phyloP scores from a whole-genome alignment of 441 rosid genomes.

The Hura crepitans region DNA sequence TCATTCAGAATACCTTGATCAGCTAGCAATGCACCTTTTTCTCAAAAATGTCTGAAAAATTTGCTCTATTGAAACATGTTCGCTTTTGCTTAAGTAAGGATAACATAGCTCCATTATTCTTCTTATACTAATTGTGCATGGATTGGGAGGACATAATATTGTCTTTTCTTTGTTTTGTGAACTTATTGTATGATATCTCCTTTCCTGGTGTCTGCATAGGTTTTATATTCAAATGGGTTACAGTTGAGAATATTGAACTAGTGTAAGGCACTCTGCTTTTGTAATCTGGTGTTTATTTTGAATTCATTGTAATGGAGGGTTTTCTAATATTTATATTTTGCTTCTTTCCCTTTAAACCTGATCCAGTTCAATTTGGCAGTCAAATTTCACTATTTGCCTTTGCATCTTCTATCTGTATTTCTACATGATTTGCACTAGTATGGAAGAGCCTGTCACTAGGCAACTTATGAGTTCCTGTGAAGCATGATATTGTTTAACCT shows the following conservation, averaged over 20 bases:
- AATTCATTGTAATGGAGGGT: not conserved
- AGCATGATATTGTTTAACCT: conserved; percentile 4
- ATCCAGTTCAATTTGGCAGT: no score
- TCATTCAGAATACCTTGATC: conserved; percentile 13
- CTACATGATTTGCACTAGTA: no score
- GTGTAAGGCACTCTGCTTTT: not conserved
- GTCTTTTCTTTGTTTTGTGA: not conserved
- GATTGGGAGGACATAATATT: not conserved
- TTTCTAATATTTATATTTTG: not conserved
- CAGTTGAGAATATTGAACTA: not conserved
- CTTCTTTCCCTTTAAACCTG: no score
- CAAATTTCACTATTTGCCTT: no score
- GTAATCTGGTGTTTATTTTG: not conserved
- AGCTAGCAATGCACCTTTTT: not conserved
- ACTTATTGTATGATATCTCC: not conserved
- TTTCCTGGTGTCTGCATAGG: no score
- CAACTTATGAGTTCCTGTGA: not conserved
- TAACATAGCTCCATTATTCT: not conserved
- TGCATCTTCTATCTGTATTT: no score
- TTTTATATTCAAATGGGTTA: not conserved
- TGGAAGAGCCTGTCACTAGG: not conserved
- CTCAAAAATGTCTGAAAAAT: not conserved
- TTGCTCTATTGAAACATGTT: not conserved
- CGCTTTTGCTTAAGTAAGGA: not conserved
- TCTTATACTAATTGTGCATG: not conserved